A percentile compares a stretch with the other conserved stretches of the same genome.
phyloP scores from a whole-genome alignment of 176 grass and related monocot genomes.

The Paspalum notatum region DNA sequence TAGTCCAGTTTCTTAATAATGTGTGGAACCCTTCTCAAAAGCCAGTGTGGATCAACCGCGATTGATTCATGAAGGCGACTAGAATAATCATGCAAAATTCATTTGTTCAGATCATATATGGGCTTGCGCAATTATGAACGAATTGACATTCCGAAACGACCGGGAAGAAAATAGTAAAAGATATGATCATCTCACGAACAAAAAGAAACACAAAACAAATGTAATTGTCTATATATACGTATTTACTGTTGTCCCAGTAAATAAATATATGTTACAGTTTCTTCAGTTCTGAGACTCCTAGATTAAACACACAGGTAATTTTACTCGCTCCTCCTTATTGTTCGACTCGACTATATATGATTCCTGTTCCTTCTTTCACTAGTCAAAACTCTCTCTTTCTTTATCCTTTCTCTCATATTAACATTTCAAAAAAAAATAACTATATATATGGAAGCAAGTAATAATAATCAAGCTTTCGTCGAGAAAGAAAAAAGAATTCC shows the following conservation, averaged over 20 bases:
- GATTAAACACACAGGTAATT: conserved; percentile 37
- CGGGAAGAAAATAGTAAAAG: background rate
- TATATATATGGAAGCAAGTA: conserved; percentile 38
- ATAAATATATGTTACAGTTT: conserved; percentile 20
- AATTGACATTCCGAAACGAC: background rate
- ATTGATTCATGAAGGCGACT: too few species aligned
- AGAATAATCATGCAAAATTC: too few species aligned
- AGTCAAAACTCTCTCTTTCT: conserved; percentile 37
- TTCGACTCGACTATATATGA: conserved; percentile 11
- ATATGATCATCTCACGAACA: background rate
- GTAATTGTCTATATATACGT: conserved; percentile 19
- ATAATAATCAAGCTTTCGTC: conserved; percentile 25
- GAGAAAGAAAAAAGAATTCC: conserved; percentile 65
- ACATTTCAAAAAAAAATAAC: conserved; percentile 58
- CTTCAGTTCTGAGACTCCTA: conserved; percentile 29
- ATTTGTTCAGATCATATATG: too few species aligned
- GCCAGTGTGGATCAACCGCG: too few species aligned
- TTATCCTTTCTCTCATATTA: conserved; percentile 45
- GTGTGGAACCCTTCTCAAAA: too few species aligned
- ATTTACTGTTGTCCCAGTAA: conserved; percentile 35
- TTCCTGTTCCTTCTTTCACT: conserved; percentile 40
- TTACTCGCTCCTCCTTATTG: conserved; percentile 28
- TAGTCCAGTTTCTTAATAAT: too few species aligned
- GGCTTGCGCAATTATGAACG: too few species aligned
- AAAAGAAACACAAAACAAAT: background rate